These are phyloP conservation scores for Gyrodon lividus DNA, from an alignment of 768 basidiomycete species.

Conservation along the genomic window DNA sequence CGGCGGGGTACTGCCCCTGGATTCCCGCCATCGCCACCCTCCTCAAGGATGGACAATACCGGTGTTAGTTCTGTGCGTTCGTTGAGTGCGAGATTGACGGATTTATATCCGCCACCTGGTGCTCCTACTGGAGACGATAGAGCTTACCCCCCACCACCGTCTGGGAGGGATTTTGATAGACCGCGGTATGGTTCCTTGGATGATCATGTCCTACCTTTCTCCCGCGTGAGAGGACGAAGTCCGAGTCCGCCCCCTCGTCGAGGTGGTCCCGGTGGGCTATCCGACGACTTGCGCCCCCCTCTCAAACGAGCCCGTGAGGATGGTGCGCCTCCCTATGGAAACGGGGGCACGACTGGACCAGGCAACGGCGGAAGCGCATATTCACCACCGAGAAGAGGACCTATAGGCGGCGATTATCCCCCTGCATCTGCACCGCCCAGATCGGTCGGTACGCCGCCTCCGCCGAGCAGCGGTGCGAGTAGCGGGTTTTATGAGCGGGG, in stretches of 20 bases:
- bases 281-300: slow-evolving; percentile 44
- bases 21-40: slow-evolving; percentile 22
- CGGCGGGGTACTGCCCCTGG: slow-evolving; percentile 32
- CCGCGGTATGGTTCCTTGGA: slow-evolving; percentile 24
- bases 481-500: slow-evolving; percentile 35
- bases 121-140: slow-evolving; percentile 21
- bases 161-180: slow-evolving; percentile 30
- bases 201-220: slow-evolving; percentile 29
- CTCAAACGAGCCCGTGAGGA: slow-evolving; percentile 49
- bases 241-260: slow-evolving; percentile 39
- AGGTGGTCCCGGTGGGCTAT: slow-evolving; percentile 20
- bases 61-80: slow-evolving; percentile 18
- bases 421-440: slow-evolving; percentile 20
- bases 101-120: slow-evolving; percentile 17
- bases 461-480: slow-evolving; percentile 18
- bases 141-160: slow-evolving; percentile 20
- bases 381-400: slow-evolving; percentile 29
- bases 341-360: background rate
- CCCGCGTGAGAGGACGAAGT: slow-evolving; percentile 47
- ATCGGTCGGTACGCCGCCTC: slow-evolving; percentile 28
- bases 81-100: slow-evolving; percentile 29
- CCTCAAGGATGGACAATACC: slow-evolving; percentile 15
- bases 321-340: slow-evolving; percentile 17
- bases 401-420: slow-evolving; percentile 16
- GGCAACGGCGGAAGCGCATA: slow-evolving; percentile 28